Base-by-base conservation (phyloP, 2,329 filamentous ascomycete genomes). In the Aspergillus pseudoterreus region DNA sequence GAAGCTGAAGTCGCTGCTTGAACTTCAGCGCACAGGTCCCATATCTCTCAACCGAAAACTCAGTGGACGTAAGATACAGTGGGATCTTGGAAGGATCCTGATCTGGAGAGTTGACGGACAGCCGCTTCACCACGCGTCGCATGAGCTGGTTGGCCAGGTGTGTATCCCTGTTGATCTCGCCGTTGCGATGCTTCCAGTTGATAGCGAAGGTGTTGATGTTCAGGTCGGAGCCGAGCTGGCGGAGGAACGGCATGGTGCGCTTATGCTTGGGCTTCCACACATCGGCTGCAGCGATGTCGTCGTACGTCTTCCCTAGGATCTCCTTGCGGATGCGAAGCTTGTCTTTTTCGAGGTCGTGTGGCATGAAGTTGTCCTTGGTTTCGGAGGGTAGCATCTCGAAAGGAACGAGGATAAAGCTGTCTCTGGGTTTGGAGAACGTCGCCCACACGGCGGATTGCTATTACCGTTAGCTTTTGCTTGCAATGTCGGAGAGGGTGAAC, bases 141-240 rank as follows among this genome's bases (percentile, higher is more conserved):
- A 76, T 79, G 19, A 79, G 65, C 52, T 78, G 75, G 51, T 78
- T 79, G 4, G 76, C 75, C 54, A 78, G 75, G 51, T 76, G 75
- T 2, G 78, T 62, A 42, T 78, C 74, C 0, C 60, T 62, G 52
- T 78, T 78, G 14, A 75, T 60, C 0, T 41, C 60, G 0, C 72
- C 74, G 12, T 77, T 56, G 1, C 59, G 46, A 39, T 75, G 55
- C 2, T 67, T 64, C 65, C 74, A 79, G 53, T 79, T 79, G 22
- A 73, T 57, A 1, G 53, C 49, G 39, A 57, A 56, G 2, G 50
- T 47, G 24, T 57, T 57, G 49, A 79, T 77, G 56, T 75, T 78
- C 6, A 75, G 61, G n/a, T 78, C 76, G 0, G 74, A 76, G 0
- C 75, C 75, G 1, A 78, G 54, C 0, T 67, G 63, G 0, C 70